Evolutionary conservation across 225 moss, liverwort and hornwort genomes (phyloP), one percentile per base, ranked within the genome.

Genomic region (Polytrichum commune): DNA sequence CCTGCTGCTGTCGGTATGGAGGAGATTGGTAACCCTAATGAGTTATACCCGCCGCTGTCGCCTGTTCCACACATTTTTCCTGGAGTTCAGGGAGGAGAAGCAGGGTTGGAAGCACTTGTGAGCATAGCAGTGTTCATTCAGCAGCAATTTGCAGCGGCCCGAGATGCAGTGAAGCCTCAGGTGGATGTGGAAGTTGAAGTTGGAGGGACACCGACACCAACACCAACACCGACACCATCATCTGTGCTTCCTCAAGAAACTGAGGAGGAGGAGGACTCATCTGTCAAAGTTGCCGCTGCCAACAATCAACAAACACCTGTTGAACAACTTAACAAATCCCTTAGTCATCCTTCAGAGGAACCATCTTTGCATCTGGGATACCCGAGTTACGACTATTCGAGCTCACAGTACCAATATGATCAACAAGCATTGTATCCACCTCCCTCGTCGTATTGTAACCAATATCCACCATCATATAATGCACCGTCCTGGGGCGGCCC

Each of bases 131-230:
- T n/a, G 1, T 58, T 69, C 19, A 69, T 69, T 57, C 57, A 30
- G 29, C 69, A 69, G 13, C 69, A 69, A 57, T 69, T 69, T n/a
- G 69, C 57, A 6, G 69, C 58, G 6, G 58, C 57, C 28, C 55
- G 32, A 23, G 8, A 60, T 57, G 58, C 30, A 32, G 9, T 30
- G 19, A 56, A 56, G 16, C 22, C 29, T 30, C 57, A 69, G 56
- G 57, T 22, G 8, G 58, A 60, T 57, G 6, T 22, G 13, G 58
- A 58, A 8, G 20, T n/a, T 27, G 69, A 46, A 46, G 46, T 13
- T 46, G 46, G 46, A 46, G 46, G 46, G 46, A 16, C 46, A 46
- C 13, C 16, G 16, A 46, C 29, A n/a, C 54, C 68, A 16, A 29
- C 56, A 7, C 13, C 16, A 46, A 46, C 29, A n/a, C 54, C 68